Evolutionary conservation across 495 filamentous ascomycete genomes (phyloP), one percentile per base, ranked within the genome.

Genomic region (Penicillium maclennaniae): DNA sequence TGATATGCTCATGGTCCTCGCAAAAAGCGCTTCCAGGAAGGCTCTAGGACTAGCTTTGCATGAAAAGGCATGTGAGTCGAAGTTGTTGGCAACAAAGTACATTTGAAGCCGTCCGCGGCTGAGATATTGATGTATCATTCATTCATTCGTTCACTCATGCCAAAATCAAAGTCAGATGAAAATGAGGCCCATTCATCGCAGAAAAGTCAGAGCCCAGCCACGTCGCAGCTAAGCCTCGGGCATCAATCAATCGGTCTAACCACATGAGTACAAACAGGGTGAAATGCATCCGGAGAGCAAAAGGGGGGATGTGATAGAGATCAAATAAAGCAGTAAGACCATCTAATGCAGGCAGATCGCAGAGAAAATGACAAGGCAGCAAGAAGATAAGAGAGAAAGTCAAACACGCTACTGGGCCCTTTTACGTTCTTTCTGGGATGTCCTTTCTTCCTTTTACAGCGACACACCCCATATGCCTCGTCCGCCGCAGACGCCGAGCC

Each of bases 401-500:
- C 4, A 2, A 8, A 25, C 27, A 25, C 27, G 25, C 15, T 16
- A 2, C 15, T 31, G 27, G 28, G 21, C 19, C 17, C 16, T 44
- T 38, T 50, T 20, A 12, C 8, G 48, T 51, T 28, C 38, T 7
- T 46, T 16, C 6, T 26, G 19, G 19, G 26, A 52, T 42, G 3
- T 42, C 28, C 45, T 46, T 45, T 39, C 28, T 6, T 51, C 34
- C 21, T 20, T 14, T 26, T 67, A 89, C 59, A 88, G 60, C 45
- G 85, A 85, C 23, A 95, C 88, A 6, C 92, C 92, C 88, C 91
- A 97, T 16, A 97, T 80, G 0, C 92, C 93, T 49, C 92, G 79
- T 21, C 93, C 93, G 28, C 89, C 95, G 63, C 87, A 88, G 6
- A 98, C 90, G 20, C 93, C 95, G 16, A 98, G 72, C 93, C 93